Conservation (phyloP, 1,139 yeast species). For the Diutina neorugosa region DNA sequence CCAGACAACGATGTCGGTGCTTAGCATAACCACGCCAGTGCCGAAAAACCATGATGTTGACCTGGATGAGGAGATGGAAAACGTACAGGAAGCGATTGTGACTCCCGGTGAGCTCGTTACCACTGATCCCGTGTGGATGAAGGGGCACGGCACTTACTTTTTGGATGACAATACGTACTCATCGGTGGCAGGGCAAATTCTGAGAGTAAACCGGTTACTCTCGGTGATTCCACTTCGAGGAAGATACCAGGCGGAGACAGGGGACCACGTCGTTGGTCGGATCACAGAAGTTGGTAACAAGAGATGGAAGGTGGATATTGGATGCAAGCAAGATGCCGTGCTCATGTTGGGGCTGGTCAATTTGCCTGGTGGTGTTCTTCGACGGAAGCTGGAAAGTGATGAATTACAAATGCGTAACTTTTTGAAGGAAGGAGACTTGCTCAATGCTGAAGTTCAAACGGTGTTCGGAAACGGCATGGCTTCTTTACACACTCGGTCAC, state of each 20-base stretch:
- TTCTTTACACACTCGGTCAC: conserved; percentile 85
- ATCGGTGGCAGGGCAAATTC: conserved; percentile 84
- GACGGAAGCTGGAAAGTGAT: conserved; percentile 90
- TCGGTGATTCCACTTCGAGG: conserved; percentile 80
- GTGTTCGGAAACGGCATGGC: conserved; percentile 86
- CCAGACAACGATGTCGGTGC: conserved; percentile 11
- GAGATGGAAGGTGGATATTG: conserved; percentile 96
- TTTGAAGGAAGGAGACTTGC: conserved; percentile 90
- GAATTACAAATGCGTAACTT: conserved; percentile 93
- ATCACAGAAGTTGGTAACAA: conserved; percentile 89
- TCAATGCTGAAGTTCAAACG: conserved; percentile 93
- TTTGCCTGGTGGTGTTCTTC: conserved; percentile 90
- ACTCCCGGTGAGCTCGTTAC: conserved; percentile 98
- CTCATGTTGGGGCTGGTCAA: conserved; percentile 92
- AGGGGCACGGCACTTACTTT: conserved; percentile 95
- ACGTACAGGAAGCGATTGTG: conserved; percentile 27
- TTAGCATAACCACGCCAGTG: conserved; percentile 26
- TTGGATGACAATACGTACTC: conserved; percentile 64
- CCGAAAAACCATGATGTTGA: conserved; percentile 14
- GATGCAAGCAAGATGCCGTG: conserved; percentile 85
- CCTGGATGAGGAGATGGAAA: conserved; percentile 6
- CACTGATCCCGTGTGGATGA: conserved; percentile 95
- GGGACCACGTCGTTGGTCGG: conserved; percentile 91
- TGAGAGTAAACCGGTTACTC: conserved; percentile 38
- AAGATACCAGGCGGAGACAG: conserved; percentile 84